These are phyloP conservation scores for Eucalyptus regnans DNA, from an alignment of 345 rosid genomes.

Conservation along the genomic window DNA sequence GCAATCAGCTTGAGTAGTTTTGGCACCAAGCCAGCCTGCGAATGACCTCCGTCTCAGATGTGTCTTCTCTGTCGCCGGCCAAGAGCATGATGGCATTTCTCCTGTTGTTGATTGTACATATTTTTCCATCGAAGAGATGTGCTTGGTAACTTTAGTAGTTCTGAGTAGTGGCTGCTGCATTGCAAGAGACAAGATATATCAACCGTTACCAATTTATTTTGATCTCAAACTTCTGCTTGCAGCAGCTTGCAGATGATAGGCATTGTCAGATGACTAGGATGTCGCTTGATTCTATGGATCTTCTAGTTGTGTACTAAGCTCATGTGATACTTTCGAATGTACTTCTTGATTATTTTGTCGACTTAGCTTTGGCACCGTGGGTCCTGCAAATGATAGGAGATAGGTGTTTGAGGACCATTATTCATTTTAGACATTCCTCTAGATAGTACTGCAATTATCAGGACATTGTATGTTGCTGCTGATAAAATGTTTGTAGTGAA, in stretches of 20 bases:
- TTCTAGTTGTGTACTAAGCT: not conserved
- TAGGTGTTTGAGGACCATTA: not conserved
- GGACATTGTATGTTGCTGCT: not conserved
- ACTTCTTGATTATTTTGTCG: not conserved
- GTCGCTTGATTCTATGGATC: not conserved
- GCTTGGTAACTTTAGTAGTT: not conserved
- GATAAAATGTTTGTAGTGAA: not conserved
- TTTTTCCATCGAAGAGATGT: not conserved
- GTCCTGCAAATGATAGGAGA: not conserved
- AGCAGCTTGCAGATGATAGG: not conserved
- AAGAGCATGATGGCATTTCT: not conserved
- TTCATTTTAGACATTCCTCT: not conserved
- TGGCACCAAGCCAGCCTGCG: conserved; percentile 89
- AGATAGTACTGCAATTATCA: not conserved
- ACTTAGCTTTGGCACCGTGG: not conserved
- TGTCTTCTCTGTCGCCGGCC: not conserved
- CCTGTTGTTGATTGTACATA: not conserved
- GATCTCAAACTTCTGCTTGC: not conserved
- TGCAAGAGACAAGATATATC: not conserved
- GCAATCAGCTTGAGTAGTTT: conserved; percentile 95
- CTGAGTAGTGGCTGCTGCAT: not conserved
- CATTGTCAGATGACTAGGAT: not conserved
- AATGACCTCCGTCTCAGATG: conserved; percentile 11
- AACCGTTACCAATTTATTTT: not conserved
- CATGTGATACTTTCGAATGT: not conserved